A percentile compares a stretch with the other conserved stretches of the same genome.
phyloP scores from a whole-genome alignment of 1,139 yeast genomes.

The Williopsis jadinii region DNA sequence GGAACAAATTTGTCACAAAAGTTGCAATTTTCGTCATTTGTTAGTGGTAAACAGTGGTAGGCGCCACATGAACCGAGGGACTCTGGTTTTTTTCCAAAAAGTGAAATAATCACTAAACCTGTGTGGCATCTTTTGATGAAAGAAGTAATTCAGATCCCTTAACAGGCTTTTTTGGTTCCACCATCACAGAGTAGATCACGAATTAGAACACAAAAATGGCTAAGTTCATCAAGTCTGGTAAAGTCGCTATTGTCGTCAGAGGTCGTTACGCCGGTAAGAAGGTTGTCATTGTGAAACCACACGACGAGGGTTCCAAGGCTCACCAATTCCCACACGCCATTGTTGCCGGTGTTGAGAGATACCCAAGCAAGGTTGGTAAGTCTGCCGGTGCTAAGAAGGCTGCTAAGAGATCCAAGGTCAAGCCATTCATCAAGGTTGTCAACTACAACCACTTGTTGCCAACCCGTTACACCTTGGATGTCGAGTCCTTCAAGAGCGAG shows the following conservation, averaged over 20 bases:
- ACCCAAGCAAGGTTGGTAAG: slow-evolving; percentile 95
- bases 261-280: slow-evolving; percentile 99
- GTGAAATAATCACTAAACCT: slow-evolving; percentile 18
- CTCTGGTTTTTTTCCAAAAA: slow-evolving; percentile 16
- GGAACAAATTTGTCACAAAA: too few species aligned
- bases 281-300: slow-evolving; percentile 97
- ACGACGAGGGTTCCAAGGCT: slow-evolving; percentile 97
- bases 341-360: slow-evolving; percentile 98
- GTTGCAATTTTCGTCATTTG: neutral
- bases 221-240: slow-evolving; percentile 98
- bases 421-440: slow-evolving; percentile 97
- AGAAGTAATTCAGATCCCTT: neutral
- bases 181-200: slow-evolving; percentile 4
- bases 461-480: slow-evolving; percentile 97
- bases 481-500: slow-evolving; percentile 87
- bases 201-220: slow-evolving; percentile 48
- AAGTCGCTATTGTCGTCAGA: slow-evolving; percentile 99
- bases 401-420: slow-evolving; percentile 95
- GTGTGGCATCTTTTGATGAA: too few species aligned
- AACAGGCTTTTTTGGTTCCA: slow-evolving; percentile 6
- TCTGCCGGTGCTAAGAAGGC: slow-evolving; percentile 92
- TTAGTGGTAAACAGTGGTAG: neutral
- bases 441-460: slow-evolving; percentile 99
- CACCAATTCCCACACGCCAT: slow-evolving; percentile 99
- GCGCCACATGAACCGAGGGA: neutral